These are phyloP conservation scores for Pythium phragmitis DNA, from an alignment of 352 stramenopile species.

Conservation along the genomic window DNA sequence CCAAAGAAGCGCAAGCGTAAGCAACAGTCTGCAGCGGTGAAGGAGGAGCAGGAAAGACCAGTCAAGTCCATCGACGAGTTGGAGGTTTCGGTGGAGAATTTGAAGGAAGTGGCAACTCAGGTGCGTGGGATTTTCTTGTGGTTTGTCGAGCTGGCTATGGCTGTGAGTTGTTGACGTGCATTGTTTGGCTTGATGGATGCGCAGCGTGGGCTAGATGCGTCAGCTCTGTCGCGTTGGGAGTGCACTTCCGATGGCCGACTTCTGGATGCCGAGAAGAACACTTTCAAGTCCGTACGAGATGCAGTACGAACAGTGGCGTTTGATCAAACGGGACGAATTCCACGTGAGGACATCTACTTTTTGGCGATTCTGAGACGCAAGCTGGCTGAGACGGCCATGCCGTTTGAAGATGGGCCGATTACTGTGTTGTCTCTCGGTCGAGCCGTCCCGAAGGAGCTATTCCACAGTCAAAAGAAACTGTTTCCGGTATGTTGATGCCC, in stretches of 20 bases:
- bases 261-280: constrained; percentile 36
- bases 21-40: neutral
- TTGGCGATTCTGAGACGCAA: constrained; percentile 58
- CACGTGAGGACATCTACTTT: constrained; percentile 71
- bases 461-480: constrained; percentile 75
- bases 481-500: constrained; percentile 48
- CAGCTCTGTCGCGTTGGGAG: constrained; percentile 36
- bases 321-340: constrained; percentile 36
- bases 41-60: too few relatives aligned
- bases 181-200: neutral
- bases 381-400: constrained; percentile 51
- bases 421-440: constrained; percentile 45
- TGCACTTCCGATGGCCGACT: constrained; percentile 42
- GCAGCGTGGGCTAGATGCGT: constrained; percentile 39
- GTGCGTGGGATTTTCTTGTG: constrained; percentile 2
- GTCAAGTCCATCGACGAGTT: constrained; percentile 19
- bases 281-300: constrained; percentile 49
- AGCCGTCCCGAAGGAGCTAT: constrained; percentile 58
- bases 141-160: too few relatives aligned
- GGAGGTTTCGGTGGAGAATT: constrained; percentile 15
- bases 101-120: constrained; percentile 16
- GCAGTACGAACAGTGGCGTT: constrained; percentile 46
- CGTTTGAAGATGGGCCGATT: constrained; percentile 73
- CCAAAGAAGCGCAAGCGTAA: constrained; percentile 24
- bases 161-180: neutral